Conservation (phyloP, 208 protist genomes). For the Crithidia thermophila region DNA sequence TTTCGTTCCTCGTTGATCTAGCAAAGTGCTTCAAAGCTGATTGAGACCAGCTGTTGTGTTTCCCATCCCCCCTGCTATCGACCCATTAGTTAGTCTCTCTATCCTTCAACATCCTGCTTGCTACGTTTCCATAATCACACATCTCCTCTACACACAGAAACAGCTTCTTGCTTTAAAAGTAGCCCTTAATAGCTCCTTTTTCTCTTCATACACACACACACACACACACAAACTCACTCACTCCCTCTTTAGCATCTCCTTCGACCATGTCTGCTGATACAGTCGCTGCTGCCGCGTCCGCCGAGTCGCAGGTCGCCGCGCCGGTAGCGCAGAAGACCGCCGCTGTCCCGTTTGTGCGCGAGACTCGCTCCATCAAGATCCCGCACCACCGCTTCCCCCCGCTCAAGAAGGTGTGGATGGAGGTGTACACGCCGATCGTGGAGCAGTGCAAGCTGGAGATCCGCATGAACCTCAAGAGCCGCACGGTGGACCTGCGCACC, state of each 20-base stretch:
- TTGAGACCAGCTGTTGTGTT: too few relatives aligned
- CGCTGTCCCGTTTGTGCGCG: constrained; percentile 46
- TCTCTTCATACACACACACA: neutral
- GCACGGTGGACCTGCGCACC: constrained; percentile 96
- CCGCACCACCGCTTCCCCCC: constrained; percentile 97
- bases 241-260: neutral
- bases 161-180: neutral
- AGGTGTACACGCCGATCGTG: constrained; percentile 99
- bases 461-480: constrained; percentile 97
- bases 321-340: constrained; percentile 12
- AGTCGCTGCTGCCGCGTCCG: constrained; percentile 5
- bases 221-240: neutral
- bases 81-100: too few relatives aligned
- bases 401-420: constrained; percentile 98
- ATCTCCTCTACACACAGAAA: too few relatives aligned
- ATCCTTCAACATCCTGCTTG: too few relatives aligned
- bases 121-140: too few relatives aligned
- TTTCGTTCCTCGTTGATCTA: too few relatives aligned
- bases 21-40: too few relatives aligned
- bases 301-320: constrained; percentile 7
- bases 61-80: too few relatives aligned
- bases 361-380: constrained; percentile 90
- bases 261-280: constrained; percentile 19
- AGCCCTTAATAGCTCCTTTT: neutral
- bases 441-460: constrained; percentile 99